Base-by-base conservation (phyloP, 2,329 filamentous ascomycete genomes). In the Stachybotrys chartarum region DNA sequence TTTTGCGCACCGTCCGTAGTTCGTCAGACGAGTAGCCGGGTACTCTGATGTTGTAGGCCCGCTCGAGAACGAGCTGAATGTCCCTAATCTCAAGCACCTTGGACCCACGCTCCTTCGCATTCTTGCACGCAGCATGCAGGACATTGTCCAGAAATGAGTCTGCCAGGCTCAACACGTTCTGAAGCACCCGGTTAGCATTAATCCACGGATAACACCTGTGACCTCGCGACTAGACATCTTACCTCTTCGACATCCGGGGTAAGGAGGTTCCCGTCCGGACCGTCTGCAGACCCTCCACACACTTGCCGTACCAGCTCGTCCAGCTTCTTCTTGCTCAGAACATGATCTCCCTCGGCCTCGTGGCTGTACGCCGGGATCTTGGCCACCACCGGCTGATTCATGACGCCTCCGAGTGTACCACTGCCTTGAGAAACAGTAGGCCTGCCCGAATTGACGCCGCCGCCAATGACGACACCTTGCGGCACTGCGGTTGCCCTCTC, bases 191-290 rank as follows among this genome's bases (percentile, higher is more conserved):
- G 65, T 59, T 52, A 58, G 58, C 55, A 56, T 47, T 30, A 14
- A 39, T 55, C 32, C 44, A 12, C 8, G 50, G 17, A 24, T 24
- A 24, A 24, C 35, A 11, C 11, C 39, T 3, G 30, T 45, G 17
- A 24, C 24, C 24, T 24, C 24, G 2, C 4, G 24, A 6, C n/a
- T 35, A 55, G 53, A 53, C 2, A 17, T 30, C 79, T 70, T 80
- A 95, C 92, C 80, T 97, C 93, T 82, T 99, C 94, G 52, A 96
- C 93, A 63, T 97, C 94, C 0, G 94, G 90, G 31, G 90, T 90
- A 61, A 97, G 75, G 44, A 86, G 82, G 67, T 93, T 90, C 58
- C 85, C 85, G 60, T 90, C 87, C 51, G 84, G 81, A n/a, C 82
- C 78, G 58, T 90, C 87, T 1, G 84, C 82, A 30, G 84, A 86